phyloP scores from a whole-genome alignment of 2,329 filamentous ascomycete genomes.

The Aaosphaeria arxii region DNA sequence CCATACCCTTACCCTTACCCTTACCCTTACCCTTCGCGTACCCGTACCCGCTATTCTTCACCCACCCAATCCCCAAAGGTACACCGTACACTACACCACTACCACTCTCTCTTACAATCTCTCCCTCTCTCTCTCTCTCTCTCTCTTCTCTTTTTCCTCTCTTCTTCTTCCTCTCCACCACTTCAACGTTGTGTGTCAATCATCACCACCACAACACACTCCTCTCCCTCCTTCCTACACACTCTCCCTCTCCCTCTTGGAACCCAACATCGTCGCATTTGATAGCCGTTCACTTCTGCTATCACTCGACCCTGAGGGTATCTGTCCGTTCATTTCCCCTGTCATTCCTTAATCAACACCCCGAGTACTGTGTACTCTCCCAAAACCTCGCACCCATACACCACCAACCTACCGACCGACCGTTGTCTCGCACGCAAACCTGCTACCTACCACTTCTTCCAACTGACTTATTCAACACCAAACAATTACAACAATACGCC shows the following conservation, averaged over 20 bases:
- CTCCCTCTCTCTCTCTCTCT: slow-evolving; percentile 12
- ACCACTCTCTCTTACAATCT: background rate
- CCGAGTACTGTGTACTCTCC: too few species aligned
- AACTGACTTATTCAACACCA: too few species aligned
- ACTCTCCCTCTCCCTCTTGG: slow-evolving; percentile 12
- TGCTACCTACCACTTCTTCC: slow-evolving; percentile 7
- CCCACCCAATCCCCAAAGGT: too few species aligned
- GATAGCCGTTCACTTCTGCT: slow-evolving; percentile 17
- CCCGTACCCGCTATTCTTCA: too few species aligned
- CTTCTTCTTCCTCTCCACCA: background rate
- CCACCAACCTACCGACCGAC: slow-evolving; percentile 6
- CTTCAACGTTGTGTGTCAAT: too few species aligned
- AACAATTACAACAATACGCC: background rate
- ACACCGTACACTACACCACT: background rate
- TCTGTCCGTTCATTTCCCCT: slow-evolving; percentile 37
- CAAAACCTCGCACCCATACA: background rate
- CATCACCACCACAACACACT: too few species aligned
- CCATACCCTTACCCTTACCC: too few species aligned
- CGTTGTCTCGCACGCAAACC: slow-evolving; percentile 2
- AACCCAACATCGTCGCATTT: slow-evolving; percentile 32
- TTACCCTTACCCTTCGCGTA: too few species aligned
- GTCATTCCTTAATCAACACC: slow-evolving; percentile 34
- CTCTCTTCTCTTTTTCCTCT: slow-evolving; percentile 13
- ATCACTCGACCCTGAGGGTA: slow-evolving; percentile 26
- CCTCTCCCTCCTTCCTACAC: background rate